A percentile compares a stretch with the other conserved stretches of the same genome.
These are phyloP conservation scores for Rosa persica DNA, from an alignment of 306 rosid species.

Conservation along the genomic window DNA sequence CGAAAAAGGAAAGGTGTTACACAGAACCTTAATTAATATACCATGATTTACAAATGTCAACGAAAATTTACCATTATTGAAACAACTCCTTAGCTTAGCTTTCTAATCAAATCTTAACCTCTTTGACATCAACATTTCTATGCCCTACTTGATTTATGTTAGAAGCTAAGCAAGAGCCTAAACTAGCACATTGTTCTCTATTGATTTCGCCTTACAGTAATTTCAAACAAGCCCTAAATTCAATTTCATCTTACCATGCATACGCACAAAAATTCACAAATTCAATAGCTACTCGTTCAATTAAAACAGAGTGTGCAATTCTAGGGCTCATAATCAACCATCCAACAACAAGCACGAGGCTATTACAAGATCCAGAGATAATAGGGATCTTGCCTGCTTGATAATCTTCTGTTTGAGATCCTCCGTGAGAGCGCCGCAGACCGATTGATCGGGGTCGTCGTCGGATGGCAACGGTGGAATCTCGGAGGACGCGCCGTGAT, in stretches of 20 bases:
- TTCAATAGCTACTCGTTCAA: neutral
- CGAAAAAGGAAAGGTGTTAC: neutral
- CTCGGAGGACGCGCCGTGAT: slow-evolving; percentile 33
- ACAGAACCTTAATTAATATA: neutral
- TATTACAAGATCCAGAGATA: neutral
- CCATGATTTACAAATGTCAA: neutral
- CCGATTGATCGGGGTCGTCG: slow-evolving; percentile 48
- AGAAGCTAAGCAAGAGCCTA: neutral
- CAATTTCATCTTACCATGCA: neutral
- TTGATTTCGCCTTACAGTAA: neutral
- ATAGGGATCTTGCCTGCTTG: slow-evolving; percentile 55
- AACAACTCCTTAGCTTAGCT: neutral
- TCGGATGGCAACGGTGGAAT: slow-evolving; percentile 47
- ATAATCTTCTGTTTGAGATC: slow-evolving; percentile 80
- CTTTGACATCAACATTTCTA: neutral
- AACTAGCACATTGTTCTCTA: neutral
- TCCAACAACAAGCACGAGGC: neutral
- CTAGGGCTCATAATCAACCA: slow-evolving; percentile 20
- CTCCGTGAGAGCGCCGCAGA: slow-evolving; percentile 46
- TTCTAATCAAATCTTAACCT: neutral
- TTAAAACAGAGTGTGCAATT: neutral
- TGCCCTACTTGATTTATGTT: neutral
- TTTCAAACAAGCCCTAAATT: neutral
- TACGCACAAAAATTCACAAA: too few species aligned
- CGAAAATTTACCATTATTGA: neutral